These are phyloP conservation scores for Pythium angustatum DNA, from an alignment of 352 stramenopile genomes.

Conservation along the genomic window DNA sequence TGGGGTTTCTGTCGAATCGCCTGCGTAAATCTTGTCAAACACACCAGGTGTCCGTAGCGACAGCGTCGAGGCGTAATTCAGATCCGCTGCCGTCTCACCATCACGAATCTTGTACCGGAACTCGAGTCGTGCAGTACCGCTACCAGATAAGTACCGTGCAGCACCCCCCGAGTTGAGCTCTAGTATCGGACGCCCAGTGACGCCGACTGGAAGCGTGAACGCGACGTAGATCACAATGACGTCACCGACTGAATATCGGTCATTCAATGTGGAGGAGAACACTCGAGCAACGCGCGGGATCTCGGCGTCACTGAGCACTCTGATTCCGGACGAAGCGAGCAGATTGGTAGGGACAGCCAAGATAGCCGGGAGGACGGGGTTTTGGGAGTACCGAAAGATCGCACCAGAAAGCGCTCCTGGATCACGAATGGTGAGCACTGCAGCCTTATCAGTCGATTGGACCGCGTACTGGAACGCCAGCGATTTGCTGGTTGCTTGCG, in stretches of 20 bases:
- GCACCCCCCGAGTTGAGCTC: conserved; percentile 70
- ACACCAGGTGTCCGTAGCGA: conserved; percentile 37
- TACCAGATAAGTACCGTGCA: conserved; percentile 52
- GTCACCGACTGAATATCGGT: conserved; percentile 64
- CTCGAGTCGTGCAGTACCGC: conserved; percentile 40
- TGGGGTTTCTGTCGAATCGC: conserved; percentile 16
- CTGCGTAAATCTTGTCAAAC: conserved; percentile 17
- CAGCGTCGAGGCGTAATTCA: conserved; percentile 58
- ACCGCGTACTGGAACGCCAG: conserved; percentile 62
- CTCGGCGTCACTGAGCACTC: conserved; percentile 37
- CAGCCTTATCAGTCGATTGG: conserved; percentile 39
- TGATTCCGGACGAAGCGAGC: conserved; percentile 4
- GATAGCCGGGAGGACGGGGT: conserved; percentile 30
- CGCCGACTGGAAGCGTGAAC: conserved; percentile 53
- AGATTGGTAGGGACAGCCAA: conserved; percentile 33
- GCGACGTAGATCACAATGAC: conserved; percentile 53
- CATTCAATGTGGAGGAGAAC: conserved; percentile 41
- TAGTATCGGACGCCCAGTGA: conserved; percentile 52
- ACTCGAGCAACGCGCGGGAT: conserved; percentile 46
- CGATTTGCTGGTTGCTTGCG: conserved; percentile 37
- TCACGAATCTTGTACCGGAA: conserved; percentile 70
- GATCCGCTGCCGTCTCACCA: conserved; percentile 37
- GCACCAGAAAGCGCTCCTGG: conserved; percentile 34
- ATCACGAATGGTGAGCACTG: conserved; percentile 34
- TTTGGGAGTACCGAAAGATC: conserved; percentile 48